Evolutionary conservation across 2,329 filamentous ascomycete genomes (phyloP), one percentile per base, ranked within the genome.

Genomic region (Claviceps paspali): DNA sequence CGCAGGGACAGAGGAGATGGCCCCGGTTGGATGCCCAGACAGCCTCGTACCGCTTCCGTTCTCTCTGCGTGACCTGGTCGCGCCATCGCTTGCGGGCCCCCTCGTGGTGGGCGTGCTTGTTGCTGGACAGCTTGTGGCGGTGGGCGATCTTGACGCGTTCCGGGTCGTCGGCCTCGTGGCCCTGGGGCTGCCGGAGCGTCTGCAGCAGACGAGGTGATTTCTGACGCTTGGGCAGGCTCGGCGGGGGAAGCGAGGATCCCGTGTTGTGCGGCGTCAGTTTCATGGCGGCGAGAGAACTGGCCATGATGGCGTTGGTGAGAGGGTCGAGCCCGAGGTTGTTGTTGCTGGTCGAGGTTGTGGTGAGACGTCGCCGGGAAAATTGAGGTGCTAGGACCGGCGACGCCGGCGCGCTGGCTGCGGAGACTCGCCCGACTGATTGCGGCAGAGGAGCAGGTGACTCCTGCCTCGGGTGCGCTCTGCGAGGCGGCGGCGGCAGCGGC

Each of bases 11-110:
- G 2, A 69, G 52, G 7, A 73, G 57, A 0, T 75, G 41, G 0
- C 82, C 82, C 34, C 76, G 73, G 49, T 91, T 91, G 29, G 81
- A 83, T 1, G 83, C 83, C 82, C 82, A 91, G 1, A 91, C 71
- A 2, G 80, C 83, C 54, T 88, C 83, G 54, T 91, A 91, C 2
- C 83, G 69, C 50, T 81, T 82, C n/a, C 80, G 65, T 51, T 91
- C 82, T 5, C 73, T 64, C 33, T 73, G 68, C 0, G 79, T 82
- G 29, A 91, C 72, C 42, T 75, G 67, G 46, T 87, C 82, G 29
- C 81, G 71, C 83, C 83, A 91, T 6, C 81, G 72, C 49, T 75
- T 78, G 14, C 82, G 70, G 4, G 79, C 70, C 0, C 79, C 82
- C 52, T 88, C 82, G 47, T 83, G 76, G 49, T 91, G 82, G 1